Base-by-base conservation (phyloP, 352 stramenopile genomes). In the Phytophthora cajani region DNA sequence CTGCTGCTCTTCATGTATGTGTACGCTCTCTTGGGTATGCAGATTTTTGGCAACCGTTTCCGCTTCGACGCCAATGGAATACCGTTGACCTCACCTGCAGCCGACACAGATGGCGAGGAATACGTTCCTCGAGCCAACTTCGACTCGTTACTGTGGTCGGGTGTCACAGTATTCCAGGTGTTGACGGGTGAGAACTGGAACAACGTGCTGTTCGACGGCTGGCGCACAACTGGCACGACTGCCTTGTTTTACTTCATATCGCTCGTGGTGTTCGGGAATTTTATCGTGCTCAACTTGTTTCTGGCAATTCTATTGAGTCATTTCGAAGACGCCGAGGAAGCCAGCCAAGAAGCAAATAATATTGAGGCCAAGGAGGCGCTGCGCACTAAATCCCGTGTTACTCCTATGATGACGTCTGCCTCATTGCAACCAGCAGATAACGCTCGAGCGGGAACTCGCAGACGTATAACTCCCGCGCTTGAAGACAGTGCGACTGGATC, bases 1-100 rank as follows among this genome's bases (percentile, higher is more conserved):
- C 80, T 99, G n/a, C 62, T 96, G 7, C 82, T 99, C 11, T 98
- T 98, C 69, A 92, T 98, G 67, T 98, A 97, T 64, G 97, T 98
- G 44, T 98, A 97, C 66, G 80, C 89, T 7, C 74, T 98, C 5
- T 79, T 98, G 47, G 92, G 93, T 27, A 97, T 98, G 87, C 92
- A 98, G 63, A 90, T 97, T 25, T 98, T 98, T 59, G 88, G 91
- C 2, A 98, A 98, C 70, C 77, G 87, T 54, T 86, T 98, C 32
- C 88, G 89, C 36, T 98, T 98, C 66, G 89, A 97, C 58, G 66
- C 64, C 5, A 56, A 78, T 21, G 95, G 83, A 3, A 79, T 79
- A 25, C 75, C 81, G 8, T 63, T 84, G 21, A 64, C 63, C 3
- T 58, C 78, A 1, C 58, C 57, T 58, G 74, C 59, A 16, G 53